Base-by-base conservation (phyloP, 2,329 filamentous ascomycete species). In the Alternaria panax region DNA sequence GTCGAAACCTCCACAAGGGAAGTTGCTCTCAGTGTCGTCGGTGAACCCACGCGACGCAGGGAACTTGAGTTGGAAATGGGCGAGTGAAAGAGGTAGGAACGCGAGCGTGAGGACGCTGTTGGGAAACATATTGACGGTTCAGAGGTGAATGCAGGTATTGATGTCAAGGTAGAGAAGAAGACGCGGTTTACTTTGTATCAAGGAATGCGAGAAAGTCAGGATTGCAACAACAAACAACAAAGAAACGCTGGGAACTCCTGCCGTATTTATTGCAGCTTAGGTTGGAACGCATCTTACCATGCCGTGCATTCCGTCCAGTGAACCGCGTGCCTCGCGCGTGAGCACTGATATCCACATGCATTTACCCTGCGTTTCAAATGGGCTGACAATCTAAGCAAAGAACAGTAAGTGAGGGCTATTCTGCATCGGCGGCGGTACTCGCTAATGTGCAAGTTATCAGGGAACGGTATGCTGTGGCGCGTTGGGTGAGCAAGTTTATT, bases 61-160 rank as follows among this genome's bases (percentile, higher is more conserved):
- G 63, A 82, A 87, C 34, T 80, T 73, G 73, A 88, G 80, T 4
- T 80, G 70, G 78, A 87, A 88, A 70, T 88, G 86, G 16, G 85
- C 86, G 40, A 83, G 76, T 18, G 79, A 78, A 45, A 83, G 66
- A 55, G 83, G 78, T 46, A 80, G 74, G 55, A 83, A 73, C 53
- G 78, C 70, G 62, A 81, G 69, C 52, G 81, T 73, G 36, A 76
- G 58, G 45, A 81, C 69, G 55, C 72, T 60, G 51, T 64, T 69
- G 67, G 63, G 66, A 52, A 73, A 64, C 77, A 79, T 79, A 7
- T 59, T 75, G 61, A 43, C 24, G 52, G 36, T 52, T 47, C 57
- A 24, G 16, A 32, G 32, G 18, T 5, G 20, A 34, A 25, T 28
- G 40, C 46, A 46, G 52, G n/a, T 51, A 14, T 40, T 51, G 41